These are phyloP conservation scores for Skeletonema potamos DNA, from an alignment of 108 stramenopile genomes.

Conservation along the genomic window DNA sequence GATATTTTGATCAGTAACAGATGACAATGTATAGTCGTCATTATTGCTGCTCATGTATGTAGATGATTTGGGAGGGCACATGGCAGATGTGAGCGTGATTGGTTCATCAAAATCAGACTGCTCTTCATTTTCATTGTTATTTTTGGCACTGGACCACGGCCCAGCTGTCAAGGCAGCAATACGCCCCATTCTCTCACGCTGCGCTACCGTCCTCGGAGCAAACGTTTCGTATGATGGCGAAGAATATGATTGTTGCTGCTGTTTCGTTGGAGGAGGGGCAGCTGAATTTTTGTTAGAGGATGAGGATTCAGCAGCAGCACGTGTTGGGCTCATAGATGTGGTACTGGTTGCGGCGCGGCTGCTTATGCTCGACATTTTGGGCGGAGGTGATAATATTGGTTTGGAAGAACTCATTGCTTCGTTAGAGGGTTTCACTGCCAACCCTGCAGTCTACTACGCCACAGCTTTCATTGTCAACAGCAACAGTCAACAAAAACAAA, in stretches of 20 bases:
- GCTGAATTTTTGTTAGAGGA: not conserved
- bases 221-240: constrained; percentile 75
- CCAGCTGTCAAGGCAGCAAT: constrained; percentile 79
- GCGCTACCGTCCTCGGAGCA: constrained; percentile 72
- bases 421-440: no score
- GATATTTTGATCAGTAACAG: constrained; percentile 11
- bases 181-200: constrained; percentile 58
- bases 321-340: not conserved
- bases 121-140: not conserved
- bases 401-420: not conserved
- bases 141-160: constrained; percentile 34
- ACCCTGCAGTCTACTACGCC: no score
- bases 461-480: no score
- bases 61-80: constrained; percentile 35
- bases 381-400: constrained; percentile 32
- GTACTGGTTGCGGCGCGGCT: not conserved
- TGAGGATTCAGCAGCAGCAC: not conserved
- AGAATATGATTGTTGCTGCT: not conserved
- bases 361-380: constrained; percentile 42
- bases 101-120: constrained; percentile 27
- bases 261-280: not conserved
- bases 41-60: not conserved
- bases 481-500: no score
- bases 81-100: constrained; percentile 16
- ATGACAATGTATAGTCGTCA: constrained; percentile 8